These are phyloP conservation scores for Verticillium nubilum DNA, from an alignment of 2,329 filamentous ascomycete genomes.

Conservation along the genomic window DNA sequence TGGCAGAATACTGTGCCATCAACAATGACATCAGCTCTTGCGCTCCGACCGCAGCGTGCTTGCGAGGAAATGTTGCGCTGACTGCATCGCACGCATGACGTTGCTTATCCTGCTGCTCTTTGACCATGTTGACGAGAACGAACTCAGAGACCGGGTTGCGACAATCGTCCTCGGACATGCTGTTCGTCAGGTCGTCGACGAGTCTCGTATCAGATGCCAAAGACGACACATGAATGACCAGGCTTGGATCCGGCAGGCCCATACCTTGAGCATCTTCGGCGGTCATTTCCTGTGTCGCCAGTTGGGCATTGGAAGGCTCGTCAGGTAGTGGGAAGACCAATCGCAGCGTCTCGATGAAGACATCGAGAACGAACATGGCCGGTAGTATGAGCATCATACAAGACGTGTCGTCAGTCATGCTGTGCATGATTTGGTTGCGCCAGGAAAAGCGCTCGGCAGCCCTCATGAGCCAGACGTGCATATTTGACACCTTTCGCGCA, in stretches of 20 bases:
- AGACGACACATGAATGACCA: background rate
- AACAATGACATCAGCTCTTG: background rate
- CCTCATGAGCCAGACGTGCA: constrained; percentile 2
- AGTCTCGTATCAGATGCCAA: background rate
- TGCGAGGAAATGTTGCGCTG: background rate
- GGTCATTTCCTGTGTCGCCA: background rate
- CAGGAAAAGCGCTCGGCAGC: constrained; percentile 2
- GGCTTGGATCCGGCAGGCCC: background rate
- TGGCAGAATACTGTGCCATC: background rate
- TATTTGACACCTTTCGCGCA: constrained; percentile 2
- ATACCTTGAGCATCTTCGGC: background rate
- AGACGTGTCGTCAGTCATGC: constrained; percentile 5
- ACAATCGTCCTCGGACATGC: background rate
- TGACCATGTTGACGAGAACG: background rate
- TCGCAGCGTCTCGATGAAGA: constrained; percentile 2
- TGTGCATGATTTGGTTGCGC: constrained; percentile 3
- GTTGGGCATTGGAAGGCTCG: background rate
- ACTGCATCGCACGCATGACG: background rate
- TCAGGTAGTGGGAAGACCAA: constrained; percentile 1
- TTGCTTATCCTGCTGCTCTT: background rate
- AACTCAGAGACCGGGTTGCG: background rate
- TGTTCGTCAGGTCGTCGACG: background rate
- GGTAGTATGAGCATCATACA: constrained; percentile 6
- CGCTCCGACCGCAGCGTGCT: background rate
- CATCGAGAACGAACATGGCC: constrained; percentile 4